Conservation (phyloP, 2,329 filamentous ascomycete genomes). For the Xylariales sp. region DNA sequence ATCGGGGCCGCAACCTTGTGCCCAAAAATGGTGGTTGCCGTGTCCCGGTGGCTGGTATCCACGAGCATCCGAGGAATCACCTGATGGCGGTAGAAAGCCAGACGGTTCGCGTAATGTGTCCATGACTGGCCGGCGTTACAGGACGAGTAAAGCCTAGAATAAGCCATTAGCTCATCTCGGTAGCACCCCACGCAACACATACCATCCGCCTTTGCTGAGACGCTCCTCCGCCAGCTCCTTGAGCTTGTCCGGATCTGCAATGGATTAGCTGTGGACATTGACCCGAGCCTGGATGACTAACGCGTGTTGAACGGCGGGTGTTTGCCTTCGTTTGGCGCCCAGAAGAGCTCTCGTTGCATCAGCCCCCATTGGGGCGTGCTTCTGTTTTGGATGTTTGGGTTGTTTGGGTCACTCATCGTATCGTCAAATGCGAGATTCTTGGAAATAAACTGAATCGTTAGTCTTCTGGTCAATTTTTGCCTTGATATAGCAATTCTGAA, state of each 20-base stretch:
- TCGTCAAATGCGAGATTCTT: background rate
- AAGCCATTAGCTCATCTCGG: background rate
- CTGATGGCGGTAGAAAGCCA: slow-evolving; percentile 60
- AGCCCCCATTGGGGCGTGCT: slow-evolving; percentile 23
- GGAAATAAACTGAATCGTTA: no score
- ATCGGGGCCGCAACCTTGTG: slow-evolving; percentile 50
- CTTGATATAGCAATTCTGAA: no score
- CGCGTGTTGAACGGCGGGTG: slow-evolving; percentile 21
- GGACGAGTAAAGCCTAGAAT: slow-evolving; percentile 45
- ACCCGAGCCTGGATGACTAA: slow-evolving; percentile 6
- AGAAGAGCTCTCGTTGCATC: slow-evolving; percentile 22
- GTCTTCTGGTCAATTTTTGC: no score
- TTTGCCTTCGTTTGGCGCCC: slow-evolving; percentile 23
- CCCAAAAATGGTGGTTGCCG: slow-evolving; percentile 53
- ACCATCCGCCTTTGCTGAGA: slow-evolving; percentile 54
- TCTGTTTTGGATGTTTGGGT: slow-evolving; percentile 20
- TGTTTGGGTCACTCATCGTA: slow-evolving; percentile 22
- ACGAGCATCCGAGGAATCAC: slow-evolving; percentile 59
- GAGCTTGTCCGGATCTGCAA: slow-evolving; percentile 52
- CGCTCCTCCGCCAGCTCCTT: slow-evolving; percentile 52
- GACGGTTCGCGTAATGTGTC: slow-evolving; percentile 52
- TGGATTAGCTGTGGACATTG: background rate
- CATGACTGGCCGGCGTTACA: slow-evolving; percentile 51
- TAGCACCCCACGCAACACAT: slow-evolving; percentile 1
- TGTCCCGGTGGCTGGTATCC: slow-evolving; percentile 56